Base-by-base conservation (phyloP, 2,329 filamentous ascomycete genomes). In the Alternaria rosae region DNA sequence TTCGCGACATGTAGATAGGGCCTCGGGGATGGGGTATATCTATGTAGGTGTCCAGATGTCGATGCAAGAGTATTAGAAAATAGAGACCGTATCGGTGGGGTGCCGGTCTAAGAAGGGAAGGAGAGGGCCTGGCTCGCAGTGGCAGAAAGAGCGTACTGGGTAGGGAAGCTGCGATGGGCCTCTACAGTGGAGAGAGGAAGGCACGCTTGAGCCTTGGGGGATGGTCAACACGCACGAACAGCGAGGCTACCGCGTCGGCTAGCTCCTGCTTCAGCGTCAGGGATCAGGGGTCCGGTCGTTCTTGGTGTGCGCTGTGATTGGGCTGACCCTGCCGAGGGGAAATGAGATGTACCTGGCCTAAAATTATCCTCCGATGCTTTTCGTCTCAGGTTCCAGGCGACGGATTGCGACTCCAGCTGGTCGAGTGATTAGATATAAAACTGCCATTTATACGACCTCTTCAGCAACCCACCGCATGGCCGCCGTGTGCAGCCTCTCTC, bases 141-240 rank as follows among this genome's bases (percentile, higher is more conserved):
- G 65, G 70, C 70, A 69, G 75, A 77, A 77, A 35, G 73, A 75
- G 73, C 76, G 76, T 78, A 73, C 48, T 68, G 75, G 75, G 73
- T 74, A 53, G 72, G 71, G 74, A 69, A 76, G 72, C 74, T 77
- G 71, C 74, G 72, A 74, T 71, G 62, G 71, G 67, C 68, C 65
- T 69, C 69, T 54, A 32, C 57, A 35, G 57, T 48, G 50, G 67
- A 68, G 53, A 57, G 69, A 68, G 61, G 67, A 71, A 70, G 64
- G 61, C 63, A 70, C 63, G 69, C 70, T 54, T 47, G 45, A 58
- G 47, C 47, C 30, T 48, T 74, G 68, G 72, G 69, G 69, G 70
- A 65, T 60, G 54, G 57, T 54, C 59, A 59, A 51, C 54, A 53
- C 59, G 62, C 52, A 56, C 50, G 59, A 50, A 61, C 45, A 53